Evolutionary conservation across 2,329 filamentous ascomycete genomes (phyloP).

Genomic region (Trichophyton mentagrophytes): DNA sequence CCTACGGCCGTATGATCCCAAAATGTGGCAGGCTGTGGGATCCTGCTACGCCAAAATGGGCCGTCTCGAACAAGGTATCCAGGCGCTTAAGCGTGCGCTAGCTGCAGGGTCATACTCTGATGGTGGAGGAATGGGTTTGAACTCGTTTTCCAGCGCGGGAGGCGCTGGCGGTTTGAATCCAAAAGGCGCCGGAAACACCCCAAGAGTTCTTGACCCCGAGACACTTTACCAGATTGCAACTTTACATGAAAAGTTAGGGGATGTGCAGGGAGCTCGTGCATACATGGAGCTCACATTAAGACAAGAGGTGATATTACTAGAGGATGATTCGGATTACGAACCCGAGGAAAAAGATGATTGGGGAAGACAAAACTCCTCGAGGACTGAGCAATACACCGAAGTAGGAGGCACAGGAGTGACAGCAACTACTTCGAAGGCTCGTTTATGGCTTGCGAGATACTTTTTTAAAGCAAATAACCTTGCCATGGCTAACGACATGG

Average conservation of each 20-base stretch:
- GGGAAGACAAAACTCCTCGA: constrained; percentile 29
- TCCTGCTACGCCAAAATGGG: constrained; percentile 85
- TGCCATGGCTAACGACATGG: constrained; percentile 61
- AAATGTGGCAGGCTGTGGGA: constrained; percentile 97
- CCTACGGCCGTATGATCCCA: constrained; percentile 86
- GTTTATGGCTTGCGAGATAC: constrained; percentile 82
- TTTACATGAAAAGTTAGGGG: constrained; percentile 71
- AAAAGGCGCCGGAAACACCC: constrained; percentile 19
- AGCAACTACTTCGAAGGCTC: constrained; percentile 76
- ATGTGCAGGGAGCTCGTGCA: constrained; percentile 66
- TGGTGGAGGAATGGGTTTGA: constrained; percentile 31
- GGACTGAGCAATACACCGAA: constrained; percentile 27
- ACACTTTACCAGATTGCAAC: constrained; percentile 78
- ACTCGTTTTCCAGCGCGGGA: constrained; percentile 26
- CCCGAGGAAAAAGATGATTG: constrained; percentile 38
- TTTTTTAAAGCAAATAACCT: constrained; percentile 67
- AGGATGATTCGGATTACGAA: constrained; percentile 26
- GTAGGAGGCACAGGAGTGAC: constrained; percentile 65
- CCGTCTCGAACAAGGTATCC: constrained; percentile 78
- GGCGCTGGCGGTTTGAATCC: constrained; percentile 28
- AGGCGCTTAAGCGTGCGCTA: constrained; percentile 83
- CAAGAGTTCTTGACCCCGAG: constrained; percentile 64
- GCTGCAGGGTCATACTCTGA: constrained; percentile 81
- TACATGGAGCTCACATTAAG: constrained; percentile 96
- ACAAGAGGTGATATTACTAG: constrained; percentile 64